phyloP scores from a whole-genome alignment of 2,329 filamentous ascomycete species.

The Pezicula carpinea region DNA sequence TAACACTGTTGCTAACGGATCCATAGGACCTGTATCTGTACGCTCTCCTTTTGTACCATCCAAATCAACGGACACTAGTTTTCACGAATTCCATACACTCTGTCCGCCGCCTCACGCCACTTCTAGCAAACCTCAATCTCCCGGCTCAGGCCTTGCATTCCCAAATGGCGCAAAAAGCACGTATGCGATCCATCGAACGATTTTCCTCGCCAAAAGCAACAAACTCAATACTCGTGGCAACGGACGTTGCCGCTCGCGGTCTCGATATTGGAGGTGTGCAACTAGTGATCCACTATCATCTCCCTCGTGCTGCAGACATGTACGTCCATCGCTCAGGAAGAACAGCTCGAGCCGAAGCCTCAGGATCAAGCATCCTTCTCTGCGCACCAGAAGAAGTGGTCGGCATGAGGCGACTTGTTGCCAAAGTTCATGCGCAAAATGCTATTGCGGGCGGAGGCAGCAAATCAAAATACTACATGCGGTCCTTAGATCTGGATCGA shows the following conservation, averaged over 20 bases:
- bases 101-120: conserved; percentile 77
- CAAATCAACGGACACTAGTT: conserved; percentile 74
- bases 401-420: conserved; percentile 76
- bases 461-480: conserved; percentile 63
- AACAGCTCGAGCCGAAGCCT: conserved; percentile 76
- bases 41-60: conserved; percentile 76
- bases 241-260: conserved; percentile 88
- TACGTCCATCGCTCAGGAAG: conserved; percentile 96
- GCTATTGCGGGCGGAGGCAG: conserved; percentile 34
- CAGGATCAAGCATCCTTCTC: conserved; percentile 79
- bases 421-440: conserved; percentile 73
- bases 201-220: conserved; percentile 63
- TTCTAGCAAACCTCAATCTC: conserved; percentile 78
- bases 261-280: conserved; percentile 90
- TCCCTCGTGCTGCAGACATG: conserved; percentile 83
- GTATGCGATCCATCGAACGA: conserved; percentile 84
- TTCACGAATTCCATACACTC: conserved; percentile 96
- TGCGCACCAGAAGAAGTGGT: conserved; percentile 89
- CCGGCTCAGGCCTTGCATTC: conserved; percentile 79
- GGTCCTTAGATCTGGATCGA: conserved; percentile 78
- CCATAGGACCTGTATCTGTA: conserved; percentile 85
- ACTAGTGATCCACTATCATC: conserved; percentile 90
- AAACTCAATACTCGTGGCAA: conserved; percentile 74
- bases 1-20: conserved; percentile 13
- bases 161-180: conserved; percentile 93